These are phyloP conservation scores for Smittium culicis DNA, from an alignment of 371 early-diverging fungal genomes.

Conservation along the genomic window DNA sequence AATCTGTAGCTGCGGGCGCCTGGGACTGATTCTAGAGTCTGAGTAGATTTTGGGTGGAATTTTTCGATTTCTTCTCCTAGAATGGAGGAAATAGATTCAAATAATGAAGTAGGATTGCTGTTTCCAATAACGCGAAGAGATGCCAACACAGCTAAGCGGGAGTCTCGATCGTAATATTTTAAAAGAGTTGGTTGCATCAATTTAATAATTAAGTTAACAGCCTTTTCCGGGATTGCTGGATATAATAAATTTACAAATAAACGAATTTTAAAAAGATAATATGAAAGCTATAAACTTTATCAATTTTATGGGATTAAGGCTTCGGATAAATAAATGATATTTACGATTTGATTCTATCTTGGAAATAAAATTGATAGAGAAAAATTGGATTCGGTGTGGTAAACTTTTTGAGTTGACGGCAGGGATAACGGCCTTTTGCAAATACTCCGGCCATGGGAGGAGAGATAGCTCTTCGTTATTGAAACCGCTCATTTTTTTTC, in stretches of 20 bases:
- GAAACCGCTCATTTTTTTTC: background rate
- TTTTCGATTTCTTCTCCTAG: slow-evolving; percentile 1
- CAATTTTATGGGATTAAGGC: background rate
- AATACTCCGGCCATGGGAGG: slow-evolving; percentile 9
- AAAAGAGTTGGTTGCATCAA: background rate
- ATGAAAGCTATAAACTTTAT: background rate
- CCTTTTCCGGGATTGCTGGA: slow-evolving; percentile 7
- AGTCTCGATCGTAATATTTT: slow-evolving; percentile 2
- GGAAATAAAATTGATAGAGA: background rate
- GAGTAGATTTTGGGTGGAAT: background rate
- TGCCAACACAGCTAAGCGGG: slow-evolving; percentile 3
- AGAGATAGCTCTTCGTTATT: background rate
- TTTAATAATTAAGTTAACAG: background rate
- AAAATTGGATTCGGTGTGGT: background rate
- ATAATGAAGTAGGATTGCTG: background rate
- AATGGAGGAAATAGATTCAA: background rate
- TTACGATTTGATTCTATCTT: background rate
- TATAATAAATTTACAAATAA: background rate
- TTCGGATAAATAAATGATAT: background rate
- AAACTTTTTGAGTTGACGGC: slow-evolving; percentile 4
- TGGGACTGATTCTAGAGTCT: background rate
- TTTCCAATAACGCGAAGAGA: background rate
- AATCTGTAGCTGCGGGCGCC: slow-evolving; percentile 10
- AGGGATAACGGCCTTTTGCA: slow-evolving; percentile 7
- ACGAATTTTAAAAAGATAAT: background rate